phyloP scores from a whole-genome alignment of 1,284 basidiomycete species.

The Inonotus obliquus region DNA sequence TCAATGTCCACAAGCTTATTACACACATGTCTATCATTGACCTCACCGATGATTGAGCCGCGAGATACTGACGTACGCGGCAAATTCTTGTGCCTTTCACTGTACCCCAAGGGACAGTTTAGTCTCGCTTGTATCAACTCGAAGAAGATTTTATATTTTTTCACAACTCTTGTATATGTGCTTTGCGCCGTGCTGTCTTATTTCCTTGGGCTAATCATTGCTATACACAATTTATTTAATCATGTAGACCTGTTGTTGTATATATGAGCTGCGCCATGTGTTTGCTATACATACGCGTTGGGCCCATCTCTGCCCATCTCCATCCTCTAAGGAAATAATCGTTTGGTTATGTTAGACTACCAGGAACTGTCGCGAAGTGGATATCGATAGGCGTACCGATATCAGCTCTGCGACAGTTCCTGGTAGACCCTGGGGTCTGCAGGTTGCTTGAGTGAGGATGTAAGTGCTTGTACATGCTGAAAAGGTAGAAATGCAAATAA shows the following conservation, averaged over 20 bases:
- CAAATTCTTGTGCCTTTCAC: neutral
- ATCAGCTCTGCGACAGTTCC: no score
- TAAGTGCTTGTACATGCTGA: no score
- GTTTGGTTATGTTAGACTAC: no score
- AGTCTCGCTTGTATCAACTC: neutral
- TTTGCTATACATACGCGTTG: neutral
- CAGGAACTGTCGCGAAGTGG: no score
- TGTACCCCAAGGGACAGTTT: no score
- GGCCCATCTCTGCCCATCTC: neutral
- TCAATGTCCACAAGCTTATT: neutral
- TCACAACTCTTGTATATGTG: neutral
- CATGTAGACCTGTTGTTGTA: neutral
- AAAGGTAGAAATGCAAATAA: no score
- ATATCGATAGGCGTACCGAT: no score
- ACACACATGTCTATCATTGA: slow-evolving; percentile 3
- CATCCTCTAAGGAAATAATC: neutral
- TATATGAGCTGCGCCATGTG: no score
- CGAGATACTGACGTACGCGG: no score
- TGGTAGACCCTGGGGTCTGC: no score
- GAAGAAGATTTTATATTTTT: neutral
- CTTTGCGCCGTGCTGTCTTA: neutral
- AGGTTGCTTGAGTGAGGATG: no score
- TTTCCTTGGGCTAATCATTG: neutral
- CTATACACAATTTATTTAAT: neutral
- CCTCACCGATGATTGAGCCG: neutral